Evolutionary conservation across 2,329 filamentous ascomycete species (phyloP).

Genomic region (Madurella fahalii): DNA sequence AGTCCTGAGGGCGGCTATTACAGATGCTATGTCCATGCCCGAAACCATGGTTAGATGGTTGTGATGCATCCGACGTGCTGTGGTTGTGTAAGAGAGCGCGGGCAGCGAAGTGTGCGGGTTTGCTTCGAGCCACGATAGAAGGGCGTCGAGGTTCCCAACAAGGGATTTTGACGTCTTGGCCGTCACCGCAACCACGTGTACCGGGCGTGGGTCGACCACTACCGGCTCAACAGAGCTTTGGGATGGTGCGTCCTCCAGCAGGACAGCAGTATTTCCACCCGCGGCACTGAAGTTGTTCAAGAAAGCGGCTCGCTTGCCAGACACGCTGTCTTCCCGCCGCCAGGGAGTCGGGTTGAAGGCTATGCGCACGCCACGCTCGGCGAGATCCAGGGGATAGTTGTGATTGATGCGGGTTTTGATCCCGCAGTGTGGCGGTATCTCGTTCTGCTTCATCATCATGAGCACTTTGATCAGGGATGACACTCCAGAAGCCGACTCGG

Average conservation of each 20-base stretch:
- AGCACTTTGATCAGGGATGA: constrained; percentile 23
- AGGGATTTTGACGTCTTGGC: no score
- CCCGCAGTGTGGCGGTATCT: constrained; percentile 20
- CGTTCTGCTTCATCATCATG: constrained; percentile 19
- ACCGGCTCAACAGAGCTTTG: constrained; percentile 12
- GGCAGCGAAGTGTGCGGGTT: constrained; percentile 37
- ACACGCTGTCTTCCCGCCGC: background rate
- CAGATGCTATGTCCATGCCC: no score
- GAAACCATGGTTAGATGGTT: no score
- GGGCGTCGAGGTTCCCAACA: constrained; percentile 36
- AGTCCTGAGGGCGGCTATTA: no score
- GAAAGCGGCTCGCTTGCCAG: constrained; percentile 25
- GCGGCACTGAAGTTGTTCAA: constrained; percentile 56
- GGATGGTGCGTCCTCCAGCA: constrained; percentile 47
- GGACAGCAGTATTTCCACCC: constrained; percentile 52
- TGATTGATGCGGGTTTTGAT: constrained; percentile 21
- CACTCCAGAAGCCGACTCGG: constrained; percentile 20
- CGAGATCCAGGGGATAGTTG: constrained; percentile 26
- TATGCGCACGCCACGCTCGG: constrained; percentile 34
- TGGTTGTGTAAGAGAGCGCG: constrained; percentile 52
- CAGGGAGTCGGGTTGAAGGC: constrained; percentile 28
- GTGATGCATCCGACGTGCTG: constrained; percentile 42
- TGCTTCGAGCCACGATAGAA: constrained; percentile 40
- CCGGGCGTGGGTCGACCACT: no score
- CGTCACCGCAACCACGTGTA: no score